Base-by-base conservation (phyloP, 768 basidiomycete genomes). In the Suillus paluster region DNA sequence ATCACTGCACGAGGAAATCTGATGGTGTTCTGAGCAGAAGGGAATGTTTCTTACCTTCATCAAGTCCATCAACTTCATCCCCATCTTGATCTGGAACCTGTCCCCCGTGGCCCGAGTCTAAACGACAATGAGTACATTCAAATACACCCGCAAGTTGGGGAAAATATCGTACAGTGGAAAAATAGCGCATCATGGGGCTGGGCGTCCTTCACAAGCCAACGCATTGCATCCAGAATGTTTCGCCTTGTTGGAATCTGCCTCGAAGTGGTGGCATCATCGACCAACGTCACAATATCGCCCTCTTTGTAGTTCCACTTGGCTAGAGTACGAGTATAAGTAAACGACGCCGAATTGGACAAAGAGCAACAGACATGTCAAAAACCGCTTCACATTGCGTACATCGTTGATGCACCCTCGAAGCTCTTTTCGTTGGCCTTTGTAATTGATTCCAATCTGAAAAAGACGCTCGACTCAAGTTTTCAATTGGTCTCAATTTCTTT, bases 21-120 rank as follows among this genome's bases (percentile, higher is more conserved):
- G 49, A 56, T 1, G 41, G 30, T 45, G 23, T 17, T 15, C 23
- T 27, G 3, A 61, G 15, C 14, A 34, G 2, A 41, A 5, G 14
- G 19, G 39, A 23, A 25, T 36, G 21, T 3, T n/a, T 36, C 64
- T 0, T 25, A 87, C 88, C 86, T 81, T 95, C 93, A 64, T 95
- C 93, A 58, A 78, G 84, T 8, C 94, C 95, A 67, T 92, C 90
- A 0, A 80, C 76, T 74, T 96, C 89, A 66, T 94, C 92, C 4
- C 91, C 92, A 66, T 92, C 83, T 2, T 76, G 63, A 74, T 97
- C 95, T 58, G 80, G 81, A 3, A 89, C 88, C 70, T 96, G 95
- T 11, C 95, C 97, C n/a, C 97, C 97, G 68, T 98, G 96, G 0
- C 96, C 97, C 1, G 95, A 97, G 75, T 94, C 91, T 92, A 60